Evolutionary conservation across 78 protist genomes (phyloP), one percentile per base, ranked within the genome.

Genomic region (Cavenderia fasciculata): DNA sequence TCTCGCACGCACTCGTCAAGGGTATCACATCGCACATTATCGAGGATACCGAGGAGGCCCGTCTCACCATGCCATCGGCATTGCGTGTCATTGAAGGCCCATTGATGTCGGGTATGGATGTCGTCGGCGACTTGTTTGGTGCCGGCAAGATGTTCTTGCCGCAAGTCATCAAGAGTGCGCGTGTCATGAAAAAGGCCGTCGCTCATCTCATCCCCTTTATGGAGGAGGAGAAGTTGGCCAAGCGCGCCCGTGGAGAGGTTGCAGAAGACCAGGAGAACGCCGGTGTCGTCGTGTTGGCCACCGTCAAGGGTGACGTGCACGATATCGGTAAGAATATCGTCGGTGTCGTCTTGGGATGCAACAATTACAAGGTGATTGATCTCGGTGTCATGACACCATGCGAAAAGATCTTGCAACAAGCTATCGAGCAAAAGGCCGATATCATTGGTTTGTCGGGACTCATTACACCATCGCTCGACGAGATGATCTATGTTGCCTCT

Each of bases 241-340:
- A 59, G 31, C 38, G 62, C 23, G 49, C 44, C 12, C 63, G 61
- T 33, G 23, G 7, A 0, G 66, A 10, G 19, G 91, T 69, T 29
- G n/a, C 23, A 4, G 74, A 4, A 4, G 74, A 56, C 56, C 78
- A 70, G 25, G 74, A 88, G 59, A 82, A 86, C 66, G 78, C 76
- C 0, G 95, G 96, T 44, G 89, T 69, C 2, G 68, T 97, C n/a
- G 74, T 98, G 7, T 21, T 98, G 43, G 99, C 99, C 7, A 98
- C 99, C 25, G 99, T 98, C 59, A 97, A 98, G 95, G 99, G 99
- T 31, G 99, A 99, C 79, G 99, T 99, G 19, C 99, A 99, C 92
- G 99, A 99, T 84, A 99, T 99, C 49, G 99, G 99, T 73, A 99
- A 99, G 97, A 98, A 98, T 78, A 99, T 99, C 36, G 99, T 98